Evolutionary conservation across 345 rosid species (phyloP).

Genomic region (Linum trigynum): DNA sequence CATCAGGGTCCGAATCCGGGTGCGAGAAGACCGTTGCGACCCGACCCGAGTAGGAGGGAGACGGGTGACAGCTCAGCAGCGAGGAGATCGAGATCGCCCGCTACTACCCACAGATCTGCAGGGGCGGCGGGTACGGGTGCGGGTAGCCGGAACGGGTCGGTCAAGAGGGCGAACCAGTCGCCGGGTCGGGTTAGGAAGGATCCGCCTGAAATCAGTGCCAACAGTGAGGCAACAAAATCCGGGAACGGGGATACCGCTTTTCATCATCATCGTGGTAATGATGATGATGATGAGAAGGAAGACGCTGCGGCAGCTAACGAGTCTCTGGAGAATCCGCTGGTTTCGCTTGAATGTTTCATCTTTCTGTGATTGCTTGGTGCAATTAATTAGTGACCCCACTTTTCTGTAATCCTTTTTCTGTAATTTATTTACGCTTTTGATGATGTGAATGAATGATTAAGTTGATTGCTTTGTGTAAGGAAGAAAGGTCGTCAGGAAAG

Average conservation of each 20-base stretch:
- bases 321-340: constrained; percentile 70
- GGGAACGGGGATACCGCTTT: background rate
- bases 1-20: constrained; percentile 10
- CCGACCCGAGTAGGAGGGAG: constrained; percentile 34
- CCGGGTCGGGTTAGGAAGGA: constrained; percentile 1
- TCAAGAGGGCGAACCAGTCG: constrained; percentile 5
- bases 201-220: background rate
- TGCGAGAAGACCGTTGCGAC: constrained; percentile 22
- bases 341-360: constrained; percentile 83
- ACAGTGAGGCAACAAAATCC: constrained; percentile 8
- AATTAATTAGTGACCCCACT: background rate
- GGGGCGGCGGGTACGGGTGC: constrained; percentile 42
- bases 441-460: no score
- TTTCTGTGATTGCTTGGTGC: constrained; percentile 36
- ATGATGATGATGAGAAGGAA: background rate
- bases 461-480: no score
- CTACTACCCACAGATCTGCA: constrained; percentile 38
- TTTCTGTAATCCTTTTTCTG: background rate
- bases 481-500: no score
- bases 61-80: constrained; percentile 48
- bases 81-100: constrained; percentile 56
- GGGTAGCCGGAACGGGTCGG: constrained; percentile 36
- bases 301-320: constrained; percentile 22
- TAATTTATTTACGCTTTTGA: background rate
- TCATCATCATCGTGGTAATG: constrained; percentile 1